Base-by-base conservation (phyloP, 805 yeast genomes). In the Naumovozyma castellii region DNA sequence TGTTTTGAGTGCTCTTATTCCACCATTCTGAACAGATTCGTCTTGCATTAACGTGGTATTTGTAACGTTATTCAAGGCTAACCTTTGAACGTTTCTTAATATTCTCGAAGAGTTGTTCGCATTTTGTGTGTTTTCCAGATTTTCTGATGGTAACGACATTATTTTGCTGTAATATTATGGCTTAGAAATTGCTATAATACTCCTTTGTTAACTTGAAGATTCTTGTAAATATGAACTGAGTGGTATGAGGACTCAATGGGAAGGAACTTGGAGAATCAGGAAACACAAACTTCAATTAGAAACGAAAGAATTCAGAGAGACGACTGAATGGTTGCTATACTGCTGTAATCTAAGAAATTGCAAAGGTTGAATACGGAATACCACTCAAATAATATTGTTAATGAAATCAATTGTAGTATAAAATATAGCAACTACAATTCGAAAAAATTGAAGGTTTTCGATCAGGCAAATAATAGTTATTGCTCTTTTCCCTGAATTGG, bases 1-100 rank as follows among this genome's bases (percentile, higher is more conserved):
- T 18, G 49, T 35, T 41, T 54, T 54, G 32, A 50, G 29, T 32
- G 39, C 48, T 30, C 48, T 47, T 13, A 46, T 13, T 9, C 44
- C 44, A 8, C 51, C 38, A 18, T 50, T 43, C 20, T 51, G 49
- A 15, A 41, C 15, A 29, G 40, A 43, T 36, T 44, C 51, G 15
- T 56, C 59, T 27, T 53, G 53, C 4, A 53, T 43, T 22, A 51
- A 34, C 22, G 53, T 48, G 9, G 64, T 59, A 38, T 60, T 57
- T 15, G 66, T 61, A 10, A 61, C 66, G 41, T 61, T 61, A 29
- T 54, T 54, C 36, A 61, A 47, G 15, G 62, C 66, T 35, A 61
- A 44, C 38, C 66, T 46, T 40, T 53, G 57, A 10, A 48, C 56
- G 35, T 47, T 55, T 35, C 55, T 45, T 14, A 50, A 40, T 13